Conservation (phyloP, 495 filamentous ascomycete genomes). For the Alectoria sarmentosa region DNA sequence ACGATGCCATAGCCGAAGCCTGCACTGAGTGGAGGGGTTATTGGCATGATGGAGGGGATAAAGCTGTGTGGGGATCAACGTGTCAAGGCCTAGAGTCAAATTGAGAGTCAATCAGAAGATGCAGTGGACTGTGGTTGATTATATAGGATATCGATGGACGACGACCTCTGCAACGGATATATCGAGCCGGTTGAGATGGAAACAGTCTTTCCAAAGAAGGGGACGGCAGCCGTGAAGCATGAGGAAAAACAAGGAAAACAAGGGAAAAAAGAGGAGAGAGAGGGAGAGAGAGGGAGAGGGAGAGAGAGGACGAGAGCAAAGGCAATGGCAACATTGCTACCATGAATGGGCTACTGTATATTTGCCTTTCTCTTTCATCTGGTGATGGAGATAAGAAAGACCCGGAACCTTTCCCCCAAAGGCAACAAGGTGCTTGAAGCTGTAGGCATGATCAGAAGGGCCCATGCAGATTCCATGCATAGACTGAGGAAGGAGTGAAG, state of each 20-base stretch:
- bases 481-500: background rate
- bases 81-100: background rate
- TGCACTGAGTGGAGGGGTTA: constrained; percentile 50
- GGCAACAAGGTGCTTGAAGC: background rate
- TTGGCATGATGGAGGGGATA: constrained; percentile 20
- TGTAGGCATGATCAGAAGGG: background rate
- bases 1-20: constrained; percentile 81
- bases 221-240: background rate
- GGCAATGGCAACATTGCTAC: too few species aligned
- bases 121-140: too few species aligned
- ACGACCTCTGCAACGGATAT: background rate
- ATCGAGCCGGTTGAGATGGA: background rate
- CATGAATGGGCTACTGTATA: too few species aligned
- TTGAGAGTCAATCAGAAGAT: background rate
- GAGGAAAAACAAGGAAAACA: too few species aligned
- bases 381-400: constrained; percentile 5
- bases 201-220: background rate
- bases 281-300: too few species aligned
- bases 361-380: background rate
- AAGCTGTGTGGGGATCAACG: background rate
- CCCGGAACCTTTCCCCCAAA: constrained; percentile 2
- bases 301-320: background rate
- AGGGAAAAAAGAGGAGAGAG: too few species aligned
- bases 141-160: too few species aligned
- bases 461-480: background rate